Evolutionary conservation across 2,329 filamentous ascomycete genomes (phyloP).

Genomic region (Pyricularia grisea): DNA sequence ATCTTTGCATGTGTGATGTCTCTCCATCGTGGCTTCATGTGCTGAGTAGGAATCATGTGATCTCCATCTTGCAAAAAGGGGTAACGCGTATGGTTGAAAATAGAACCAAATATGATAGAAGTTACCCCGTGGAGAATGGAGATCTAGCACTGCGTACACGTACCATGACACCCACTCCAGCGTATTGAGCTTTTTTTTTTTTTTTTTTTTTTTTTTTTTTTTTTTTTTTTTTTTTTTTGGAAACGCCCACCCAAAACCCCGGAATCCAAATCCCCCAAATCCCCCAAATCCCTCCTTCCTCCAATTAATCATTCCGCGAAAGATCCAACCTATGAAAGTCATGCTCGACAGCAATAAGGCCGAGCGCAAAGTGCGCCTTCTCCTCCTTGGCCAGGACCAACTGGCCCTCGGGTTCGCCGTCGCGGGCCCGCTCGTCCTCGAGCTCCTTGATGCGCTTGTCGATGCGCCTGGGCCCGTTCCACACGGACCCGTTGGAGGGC

Average conservation of each 20-base stretch:
- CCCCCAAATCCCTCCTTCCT: background rate
- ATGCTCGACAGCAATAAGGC: constrained; percentile 67
- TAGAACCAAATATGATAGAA: background rate
- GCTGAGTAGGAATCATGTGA: background rate
- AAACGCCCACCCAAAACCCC: too few relatives aligned
- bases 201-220: too few relatives aligned
- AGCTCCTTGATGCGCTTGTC: constrained; percentile 41
- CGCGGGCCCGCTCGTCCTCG: constrained; percentile 15
- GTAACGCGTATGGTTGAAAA: background rate
- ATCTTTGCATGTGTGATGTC: background rate
- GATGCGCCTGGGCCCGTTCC: constrained; percentile 40
- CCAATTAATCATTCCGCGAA: constrained; percentile 21
- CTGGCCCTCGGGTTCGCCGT: constrained; percentile 20
- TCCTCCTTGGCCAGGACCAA: constrained; percentile 54
- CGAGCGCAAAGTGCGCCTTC: constrained; percentile 66
- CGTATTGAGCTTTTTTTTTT: too few relatives aligned
- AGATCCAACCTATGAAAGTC: constrained; percentile 59
- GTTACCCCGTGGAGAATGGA: background rate
- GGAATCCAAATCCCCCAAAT: background rate
- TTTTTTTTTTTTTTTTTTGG: too few relatives aligned
- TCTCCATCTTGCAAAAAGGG: background rate
- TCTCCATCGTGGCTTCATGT: background rate
- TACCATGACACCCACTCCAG: background rate
- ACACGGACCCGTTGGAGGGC: constrained; percentile 28
- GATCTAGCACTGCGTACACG: background rate